Evolutionary conservation across 192 early-diverging fungal genomes (phyloP), one percentile per base, ranked within the genome.

Genomic region (Umbelopsis ramanniana): DNA sequence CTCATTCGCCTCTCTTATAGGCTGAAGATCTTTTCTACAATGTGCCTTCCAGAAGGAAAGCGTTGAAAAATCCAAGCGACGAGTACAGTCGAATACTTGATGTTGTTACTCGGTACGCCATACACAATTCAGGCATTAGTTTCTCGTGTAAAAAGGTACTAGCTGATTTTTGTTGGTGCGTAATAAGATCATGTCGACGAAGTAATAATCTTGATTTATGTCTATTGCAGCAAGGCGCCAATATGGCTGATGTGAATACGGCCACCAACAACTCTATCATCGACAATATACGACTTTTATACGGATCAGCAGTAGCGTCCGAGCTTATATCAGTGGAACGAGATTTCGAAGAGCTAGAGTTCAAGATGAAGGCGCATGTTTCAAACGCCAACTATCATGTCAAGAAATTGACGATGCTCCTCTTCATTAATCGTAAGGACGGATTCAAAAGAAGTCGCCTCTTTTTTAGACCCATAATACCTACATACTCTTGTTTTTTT

Each of bases 11-110:
- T 35, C 11, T 68, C 22, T 46, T 19, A 17, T 53, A 94, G 91
- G 91, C 90, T 15, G 96, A 99, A 77, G 96, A 98, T 72, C 74
- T 99, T 67, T 99, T 99, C 76, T 98, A 93, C 81, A 99, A 97
- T 77, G 88, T 95, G 4, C 88, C 91, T 26, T 94, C 90, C 9
- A 90, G 98, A 23, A 84, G 87, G 53, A 93, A 89, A 43, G 96
- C 98, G 7, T 78, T 98, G 24, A 95, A 92, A 66, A 95, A 92
- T 72, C 72, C 89, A 0, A 88, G 82, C 14, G 96, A 98, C 21
- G 96, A 98, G 72, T 98, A 99, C 75, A 92, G 89, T 73, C 82
- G 91, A 46, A 95, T 98, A 66, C 73, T 97, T 55, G 94, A 97
- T 69, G 87, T 99, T 37, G 90, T 98, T 22, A 91, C 89, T 50